phyloP scores from a whole-genome alignment of 2,329 filamentous ascomycete genomes.

The Xylariaceae sp. region DNA sequence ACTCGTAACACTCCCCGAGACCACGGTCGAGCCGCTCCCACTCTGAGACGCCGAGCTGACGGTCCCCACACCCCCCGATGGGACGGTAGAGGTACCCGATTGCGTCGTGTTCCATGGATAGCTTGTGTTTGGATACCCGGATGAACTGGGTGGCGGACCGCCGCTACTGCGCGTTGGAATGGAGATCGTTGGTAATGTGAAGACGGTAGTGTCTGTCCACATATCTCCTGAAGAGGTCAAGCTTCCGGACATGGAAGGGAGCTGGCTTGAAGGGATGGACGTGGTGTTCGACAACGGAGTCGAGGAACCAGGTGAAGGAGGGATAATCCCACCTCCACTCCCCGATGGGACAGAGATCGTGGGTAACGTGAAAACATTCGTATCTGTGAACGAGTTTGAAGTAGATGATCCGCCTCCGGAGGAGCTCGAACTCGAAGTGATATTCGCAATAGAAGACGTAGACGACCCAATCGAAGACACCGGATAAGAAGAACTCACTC shows the following conservation, averaged over 20 bases:
- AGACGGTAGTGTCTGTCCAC: background rate
- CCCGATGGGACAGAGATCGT: background rate
- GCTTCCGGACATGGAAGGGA: background rate
- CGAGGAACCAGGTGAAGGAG: background rate
- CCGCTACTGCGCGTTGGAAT: background rate
- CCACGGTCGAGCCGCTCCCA: background rate
- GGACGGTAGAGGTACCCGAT: background rate
- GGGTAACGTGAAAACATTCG: background rate
- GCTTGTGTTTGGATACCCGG: background rate
- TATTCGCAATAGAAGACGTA: background rate
- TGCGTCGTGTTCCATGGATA: background rate
- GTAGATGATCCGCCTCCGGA: background rate
- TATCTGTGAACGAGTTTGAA: background rate
- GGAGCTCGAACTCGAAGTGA: background rate
- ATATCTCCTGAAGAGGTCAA: background rate
- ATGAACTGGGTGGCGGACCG: background rate
- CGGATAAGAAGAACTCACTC: no score
- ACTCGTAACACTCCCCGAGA: background rate
- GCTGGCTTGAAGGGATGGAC: background rate
- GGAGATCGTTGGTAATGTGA: background rate
- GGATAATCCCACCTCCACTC: background rate
- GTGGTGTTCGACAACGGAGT: background rate
- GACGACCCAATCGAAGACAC: background rate
- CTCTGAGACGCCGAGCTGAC: background rate
- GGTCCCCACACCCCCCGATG: background rate